Evolutionary conservation across 768 basidiomycete genomes (phyloP), one percentile per base, ranked within the genome.

Genomic region (Goffeauzyma gilvescens): DNA sequence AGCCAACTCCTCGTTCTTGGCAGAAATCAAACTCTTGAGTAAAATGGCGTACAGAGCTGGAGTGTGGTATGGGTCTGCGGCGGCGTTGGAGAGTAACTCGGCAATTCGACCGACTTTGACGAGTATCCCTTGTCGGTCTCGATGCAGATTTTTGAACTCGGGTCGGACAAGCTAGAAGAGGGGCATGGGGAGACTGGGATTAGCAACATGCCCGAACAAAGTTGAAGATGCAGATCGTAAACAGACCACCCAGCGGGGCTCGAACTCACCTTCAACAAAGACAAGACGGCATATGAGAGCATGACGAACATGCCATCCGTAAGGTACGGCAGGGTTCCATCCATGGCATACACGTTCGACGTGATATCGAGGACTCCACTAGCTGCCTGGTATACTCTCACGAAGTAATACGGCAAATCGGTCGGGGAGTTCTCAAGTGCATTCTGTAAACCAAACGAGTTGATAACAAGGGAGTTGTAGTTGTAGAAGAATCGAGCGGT

Each of bases 361-460:
- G 78, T 74, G 15, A 87, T 48, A 26, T 58, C 75, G 34, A 85
- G 65, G 25, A 67, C 38, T 30, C 56, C 58, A 36, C 55, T 60
- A 12, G 63, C 61, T 12, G 61, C 52, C 27, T 59, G 55, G 33
- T 55, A 59, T 1, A 65, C 63, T 27, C 58, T 61, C 15, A 53
- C 51, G 20, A 62, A 51, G 49, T 62, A 65, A 49, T 53, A 59
- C 5, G 62, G 60, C n/a, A 63, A 51, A 45, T 65, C 63, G 49
- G 54, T 58, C 27, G 40, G 50, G 46, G n/a, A 54, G 36, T 44
- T 51, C 63, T 90, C 89, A 43, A 95, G 66, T n/a, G 90, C 85
- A 56, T 90, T 82, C 62, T 98, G 89, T 32, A 98, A 71, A 9
- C 90, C 90, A 53, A 98, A 98, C 1, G 89, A 90, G 58, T 93